Conservation (phyloP, 352 stramenopile genomes). For the Globisporangium takayamanum region DNA sequence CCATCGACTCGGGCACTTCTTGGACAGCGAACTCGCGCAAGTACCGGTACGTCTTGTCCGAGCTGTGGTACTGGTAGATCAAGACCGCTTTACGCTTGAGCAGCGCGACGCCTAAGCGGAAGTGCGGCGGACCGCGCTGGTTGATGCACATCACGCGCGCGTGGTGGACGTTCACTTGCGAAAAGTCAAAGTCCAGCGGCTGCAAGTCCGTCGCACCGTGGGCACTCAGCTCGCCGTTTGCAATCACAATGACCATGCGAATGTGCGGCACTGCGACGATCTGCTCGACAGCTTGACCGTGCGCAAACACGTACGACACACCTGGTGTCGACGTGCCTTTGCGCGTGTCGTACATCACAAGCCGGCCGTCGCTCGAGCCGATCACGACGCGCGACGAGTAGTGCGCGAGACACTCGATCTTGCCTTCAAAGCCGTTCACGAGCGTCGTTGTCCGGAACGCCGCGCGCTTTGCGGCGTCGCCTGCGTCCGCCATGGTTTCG, state of each 20-base stretch:
- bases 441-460: conserved; percentile 74
- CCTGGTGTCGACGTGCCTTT: conserved; percentile 59
- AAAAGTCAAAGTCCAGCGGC: conserved; percentile 74
- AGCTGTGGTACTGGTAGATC: conserved; percentile 81
- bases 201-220: conserved; percentile 79
- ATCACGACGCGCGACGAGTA: conserved; percentile 86
- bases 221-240: conserved; percentile 64
- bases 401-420: conserved; percentile 80
- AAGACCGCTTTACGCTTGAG: conserved; percentile 57
- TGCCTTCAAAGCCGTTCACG: conserved; percentile 69
- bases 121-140: conserved; percentile 77
- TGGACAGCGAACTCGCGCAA: conserved; percentile 71
- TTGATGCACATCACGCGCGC: conserved; percentile 76
- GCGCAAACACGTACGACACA: conserved; percentile 62
- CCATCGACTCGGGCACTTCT: conserved; percentile 70
- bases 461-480: conserved; percentile 36
- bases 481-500: conserved; percentile 10
- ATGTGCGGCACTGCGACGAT: conserved; percentile 82
- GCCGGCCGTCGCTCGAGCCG: conserved; percentile 65
- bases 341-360: conserved; percentile 86
- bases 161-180: conserved; percentile 61
- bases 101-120: conserved; percentile 66
- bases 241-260: conserved; percentile 79
- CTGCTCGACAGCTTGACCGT: conserved; percentile 72
- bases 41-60: conserved; percentile 74